Evolutionary conservation across 2,329 filamentous ascomycete genomes (phyloP).

Genomic region (Dothistroma septosporum): DNA sequence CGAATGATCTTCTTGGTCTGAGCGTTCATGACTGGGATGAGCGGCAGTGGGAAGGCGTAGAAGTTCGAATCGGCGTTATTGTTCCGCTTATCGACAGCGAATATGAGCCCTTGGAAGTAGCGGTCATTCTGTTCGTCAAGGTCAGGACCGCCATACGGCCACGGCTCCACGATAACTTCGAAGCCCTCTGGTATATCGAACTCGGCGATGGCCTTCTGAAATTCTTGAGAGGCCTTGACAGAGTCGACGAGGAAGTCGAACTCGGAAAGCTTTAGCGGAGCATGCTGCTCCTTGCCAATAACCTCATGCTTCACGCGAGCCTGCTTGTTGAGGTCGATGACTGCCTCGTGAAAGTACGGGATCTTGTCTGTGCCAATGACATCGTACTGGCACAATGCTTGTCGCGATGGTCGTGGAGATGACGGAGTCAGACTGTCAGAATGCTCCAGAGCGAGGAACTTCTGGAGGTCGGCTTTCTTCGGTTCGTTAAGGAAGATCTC

Average conservation of each 20-base stretch:
- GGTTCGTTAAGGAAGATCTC: constrained; percentile 33
- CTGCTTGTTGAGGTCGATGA: constrained; percentile 34
- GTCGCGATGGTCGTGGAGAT: constrained; percentile 36
- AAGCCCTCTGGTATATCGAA: constrained; percentile 31
- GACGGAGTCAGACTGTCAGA: constrained; percentile 21
- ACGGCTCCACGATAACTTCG: constrained; percentile 32
- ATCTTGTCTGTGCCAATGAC: constrained; percentile 50
- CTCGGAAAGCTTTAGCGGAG: constrained; percentile 35
- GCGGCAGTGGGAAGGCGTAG: constrained; percentile 32
- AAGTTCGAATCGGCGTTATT: constrained; percentile 41
- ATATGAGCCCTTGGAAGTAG: constrained; percentile 33
- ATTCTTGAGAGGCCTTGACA: constrained; percentile 45
- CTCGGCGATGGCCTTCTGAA: constrained; percentile 28
- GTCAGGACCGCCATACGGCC: constrained; percentile 32
- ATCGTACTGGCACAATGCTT: constrained; percentile 56
- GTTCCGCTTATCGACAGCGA: constrained; percentile 33
- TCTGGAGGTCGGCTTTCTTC: constrained; percentile 27
- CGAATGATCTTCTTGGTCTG: constrained; percentile 29
- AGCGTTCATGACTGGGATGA: constrained; percentile 33
- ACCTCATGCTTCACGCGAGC: constrained; percentile 28
- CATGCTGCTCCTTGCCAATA: constrained; percentile 29
- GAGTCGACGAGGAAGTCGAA: constrained; percentile 47
- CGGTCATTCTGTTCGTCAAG: constrained; percentile 28
- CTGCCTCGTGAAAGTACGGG: constrained; percentile 41
- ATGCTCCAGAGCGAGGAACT: constrained; percentile 30